A percentile compares a stretch with the other conserved stretches of the same genome.
Evolutionary conservation across 768 basidiomycete species (phyloP).

Genomic region (Mycena rebaudengoi): DNA sequence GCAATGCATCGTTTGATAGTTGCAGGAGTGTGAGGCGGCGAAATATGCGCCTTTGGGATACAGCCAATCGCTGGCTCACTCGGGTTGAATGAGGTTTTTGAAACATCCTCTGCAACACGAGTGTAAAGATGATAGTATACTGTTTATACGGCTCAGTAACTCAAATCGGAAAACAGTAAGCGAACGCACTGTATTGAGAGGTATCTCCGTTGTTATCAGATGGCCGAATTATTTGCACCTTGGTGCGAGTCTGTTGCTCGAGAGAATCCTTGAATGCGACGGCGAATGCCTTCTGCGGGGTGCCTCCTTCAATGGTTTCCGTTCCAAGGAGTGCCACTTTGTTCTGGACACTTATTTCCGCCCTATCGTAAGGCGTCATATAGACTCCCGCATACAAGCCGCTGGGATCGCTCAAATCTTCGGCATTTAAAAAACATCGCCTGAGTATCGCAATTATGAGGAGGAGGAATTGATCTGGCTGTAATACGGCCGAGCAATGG

Average conservation of each 20-base stretch:
- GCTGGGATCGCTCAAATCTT: neutral
- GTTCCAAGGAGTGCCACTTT: neutral
- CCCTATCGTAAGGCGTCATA: neutral
- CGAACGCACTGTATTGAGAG: neutral
- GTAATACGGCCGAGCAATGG: conserved; percentile 17
- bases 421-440: conserved; percentile 12
- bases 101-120: neutral
- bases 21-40: neutral
- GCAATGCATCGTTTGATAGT: neutral
- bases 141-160: neutral
- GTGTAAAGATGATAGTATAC: conserved; percentile 13
- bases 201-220: no score
- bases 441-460: conserved; percentile 12
- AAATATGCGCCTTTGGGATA: neutral
- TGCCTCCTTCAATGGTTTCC: neutral
- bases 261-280: neutral
- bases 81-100: neutral
- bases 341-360: neutral
- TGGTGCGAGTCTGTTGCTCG: neutral
- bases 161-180: neutral
- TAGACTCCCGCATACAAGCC: neutral
- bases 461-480: conserved; percentile 19
- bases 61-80: neutral
- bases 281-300: neutral
- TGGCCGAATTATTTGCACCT: no score